A percentile compares a stretch with the other conserved stretches of the same genome.
Conservation (phyloP, 306 rosid species). For the Arachis stenosperma region DNA sequence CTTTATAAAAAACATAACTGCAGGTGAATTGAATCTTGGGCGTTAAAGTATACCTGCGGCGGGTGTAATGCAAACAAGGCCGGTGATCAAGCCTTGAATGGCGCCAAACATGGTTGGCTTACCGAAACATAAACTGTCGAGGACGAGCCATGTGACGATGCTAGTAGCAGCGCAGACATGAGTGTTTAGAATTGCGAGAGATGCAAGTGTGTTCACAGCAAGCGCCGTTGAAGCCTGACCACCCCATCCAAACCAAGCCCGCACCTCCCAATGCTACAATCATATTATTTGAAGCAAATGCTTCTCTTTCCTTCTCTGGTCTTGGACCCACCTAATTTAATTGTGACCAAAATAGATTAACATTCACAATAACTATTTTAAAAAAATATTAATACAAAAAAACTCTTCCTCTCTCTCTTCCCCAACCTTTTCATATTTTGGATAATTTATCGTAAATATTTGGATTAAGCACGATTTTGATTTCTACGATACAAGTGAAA, state of each 20-base stretch:
- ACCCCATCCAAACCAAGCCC: conserved; percentile 68
- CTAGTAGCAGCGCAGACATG: conserved; percentile 54
- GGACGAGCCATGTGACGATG: conserved; percentile 47
- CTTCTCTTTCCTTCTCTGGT: conserved; percentile 32
- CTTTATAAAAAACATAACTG: background rate
- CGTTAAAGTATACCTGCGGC: conserved; percentile 42
- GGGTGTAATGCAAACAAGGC: conserved; percentile 60
- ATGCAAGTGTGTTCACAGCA: conserved; percentile 43
- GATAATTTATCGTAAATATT: no score
- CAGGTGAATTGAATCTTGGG: no score
- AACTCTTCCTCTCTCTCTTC: no score
- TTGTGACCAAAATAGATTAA: background rate
- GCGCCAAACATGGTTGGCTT: conserved; percentile 58
- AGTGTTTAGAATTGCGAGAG: conserved; percentile 56
- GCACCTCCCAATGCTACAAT: conserved; percentile 53
- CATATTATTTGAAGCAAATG: conserved; percentile 47
- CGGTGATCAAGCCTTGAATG: conserved; percentile 60
- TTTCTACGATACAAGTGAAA: no score
- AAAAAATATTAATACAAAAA: no score
- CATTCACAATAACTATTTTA: no score
- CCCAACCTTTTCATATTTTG: no score
- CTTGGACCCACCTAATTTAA: conserved; percentile 49
- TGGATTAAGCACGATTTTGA: no score
- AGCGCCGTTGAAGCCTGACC: conserved; percentile 63
- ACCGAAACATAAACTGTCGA: conserved; percentile 45